Evolutionary conservation across 2,329 filamentous ascomycete species (phyloP), one percentile per base, ranked within the genome.

Genomic region (Talaromyces islandicus): DNA sequence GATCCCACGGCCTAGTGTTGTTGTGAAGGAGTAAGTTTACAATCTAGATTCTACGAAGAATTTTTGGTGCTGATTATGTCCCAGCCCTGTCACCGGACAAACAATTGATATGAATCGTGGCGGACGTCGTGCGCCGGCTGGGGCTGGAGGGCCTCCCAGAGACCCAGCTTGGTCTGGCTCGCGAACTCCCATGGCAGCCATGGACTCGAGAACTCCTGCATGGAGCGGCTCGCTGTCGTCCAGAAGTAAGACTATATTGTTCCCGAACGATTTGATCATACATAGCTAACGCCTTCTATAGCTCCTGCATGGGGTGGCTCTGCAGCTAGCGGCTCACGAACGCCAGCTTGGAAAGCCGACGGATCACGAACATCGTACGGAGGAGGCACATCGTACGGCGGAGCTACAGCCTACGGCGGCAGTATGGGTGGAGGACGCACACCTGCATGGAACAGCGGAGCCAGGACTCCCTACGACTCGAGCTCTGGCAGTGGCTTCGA

Each of bases 1-100:
- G 7, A 85, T 97, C 38, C 84, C 87, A 21, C 95, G 95, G 71
- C 87, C 89, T 11, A 85, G 88, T 60, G 78, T 99, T n/a, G 85
- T 85, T 25, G 89, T 95, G 77, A 92, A 93, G 74, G 93, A 99
- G 79, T 90, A 85, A 62, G 78, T 75, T 55, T 30, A 58, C 35
- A n/a, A 54, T 41, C 56, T 58, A 38, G 27, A 35, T 48, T n/a
- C 32, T 25, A 60, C 65, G 60, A 4, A 21, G 21, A 24, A 3
- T 3, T 19, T 38, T 48, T 41, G 2, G 58, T 60, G 27, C 64
- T 72, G 63, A 71, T 24, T 7, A 30, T 7, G 21, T 53, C 41
- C 5, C 60, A 77, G 75, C 64, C 80, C 83, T 63, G 76, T 88
- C 59, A 93, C 89, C 4, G 92, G 92, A 52, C 85, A 87, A 59